Conservation (phyloP, 2,329 filamentous ascomycete genomes). For the Mariannaea elegans region DNA sequence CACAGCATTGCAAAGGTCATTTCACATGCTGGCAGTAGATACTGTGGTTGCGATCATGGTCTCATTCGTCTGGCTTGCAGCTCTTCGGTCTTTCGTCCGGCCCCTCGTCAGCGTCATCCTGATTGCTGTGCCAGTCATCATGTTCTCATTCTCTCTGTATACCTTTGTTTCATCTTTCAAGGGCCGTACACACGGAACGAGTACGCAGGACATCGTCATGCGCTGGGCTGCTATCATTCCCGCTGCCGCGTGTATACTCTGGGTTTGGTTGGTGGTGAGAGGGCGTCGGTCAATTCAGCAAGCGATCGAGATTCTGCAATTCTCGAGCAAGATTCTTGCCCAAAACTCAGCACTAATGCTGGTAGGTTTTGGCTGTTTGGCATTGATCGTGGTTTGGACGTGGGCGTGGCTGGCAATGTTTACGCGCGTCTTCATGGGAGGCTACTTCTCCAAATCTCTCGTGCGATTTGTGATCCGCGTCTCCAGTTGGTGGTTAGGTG, state of each 20-base stretch:
- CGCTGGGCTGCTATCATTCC: constrained; percentile 85
- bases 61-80: constrained; percentile 88
- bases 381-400: constrained; percentile 83
- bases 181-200: constrained; percentile 75
- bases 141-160: constrained; percentile 91
- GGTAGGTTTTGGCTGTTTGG: constrained; percentile 82
- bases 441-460: constrained; percentile 74
- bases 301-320: constrained; percentile 89
- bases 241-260: constrained; percentile 75
- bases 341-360: constrained; percentile 84
- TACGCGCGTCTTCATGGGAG: constrained; percentile 92
- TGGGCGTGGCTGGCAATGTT: constrained; percentile 99
- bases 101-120: constrained; percentile 84
- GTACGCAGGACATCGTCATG: constrained; percentile 89
- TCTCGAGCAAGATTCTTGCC: constrained; percentile 85
- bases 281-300: constrained; percentile 83
- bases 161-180: constrained; percentile 91
- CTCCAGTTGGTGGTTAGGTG: constrained; percentile 95
- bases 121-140: constrained; percentile 83
- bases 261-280: constrained; percentile 85
- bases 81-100: constrained; percentile 87
- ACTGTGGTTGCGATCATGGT: constrained; percentile 90
- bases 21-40: constrained; percentile 89
- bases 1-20: constrained; percentile 84
- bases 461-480: constrained; percentile 80